Conservation (phyloP, 2,329 filamentous ascomycete species). For the Hortaea werneckii region DNA sequence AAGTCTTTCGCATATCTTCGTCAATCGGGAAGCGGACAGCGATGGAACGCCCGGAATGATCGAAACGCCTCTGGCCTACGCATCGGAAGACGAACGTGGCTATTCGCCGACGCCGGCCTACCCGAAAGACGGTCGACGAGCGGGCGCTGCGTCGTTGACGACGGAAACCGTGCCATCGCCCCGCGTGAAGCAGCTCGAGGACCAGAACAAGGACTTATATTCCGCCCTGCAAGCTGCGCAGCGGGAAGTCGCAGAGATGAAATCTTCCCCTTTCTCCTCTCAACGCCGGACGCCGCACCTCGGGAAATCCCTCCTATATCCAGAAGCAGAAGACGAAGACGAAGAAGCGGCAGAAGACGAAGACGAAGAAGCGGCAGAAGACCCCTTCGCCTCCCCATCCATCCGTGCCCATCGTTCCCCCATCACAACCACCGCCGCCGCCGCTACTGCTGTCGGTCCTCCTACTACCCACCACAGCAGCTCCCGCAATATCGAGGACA, state of each 20-base stretch:
- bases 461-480: not conserved
- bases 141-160: constrained; percentile 1
- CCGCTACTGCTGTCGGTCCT: not conserved
- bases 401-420: not conserved
- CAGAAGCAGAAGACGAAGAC: not conserved
- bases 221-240: constrained; percentile 8
- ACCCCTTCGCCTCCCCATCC: constrained; percentile 5
- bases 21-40: constrained; percentile 5
- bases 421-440: not conserved
- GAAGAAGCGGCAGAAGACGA: too few relatives aligned
- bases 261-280: not conserved
- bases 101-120: constrained; percentile 7
- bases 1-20: constrained; percentile 13
- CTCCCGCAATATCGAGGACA: not conserved
- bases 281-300: not conserved
- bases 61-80: constrained; percentile 12
- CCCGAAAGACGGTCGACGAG: constrained; percentile 6
- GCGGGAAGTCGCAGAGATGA: constrained; percentile 6
- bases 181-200: constrained; percentile 4
- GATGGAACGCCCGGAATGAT: constrained; percentile 1
- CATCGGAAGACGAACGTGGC: constrained; percentile 8
- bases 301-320: not conserved
- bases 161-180: not conserved
- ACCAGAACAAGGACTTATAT: constrained; percentile 9
- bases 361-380: constrained; percentile 1